Evolutionary conservation across 208 protist species (phyloP), one percentile per base, ranked within the genome.

Genomic region (Strigomonas culicis): DNA sequence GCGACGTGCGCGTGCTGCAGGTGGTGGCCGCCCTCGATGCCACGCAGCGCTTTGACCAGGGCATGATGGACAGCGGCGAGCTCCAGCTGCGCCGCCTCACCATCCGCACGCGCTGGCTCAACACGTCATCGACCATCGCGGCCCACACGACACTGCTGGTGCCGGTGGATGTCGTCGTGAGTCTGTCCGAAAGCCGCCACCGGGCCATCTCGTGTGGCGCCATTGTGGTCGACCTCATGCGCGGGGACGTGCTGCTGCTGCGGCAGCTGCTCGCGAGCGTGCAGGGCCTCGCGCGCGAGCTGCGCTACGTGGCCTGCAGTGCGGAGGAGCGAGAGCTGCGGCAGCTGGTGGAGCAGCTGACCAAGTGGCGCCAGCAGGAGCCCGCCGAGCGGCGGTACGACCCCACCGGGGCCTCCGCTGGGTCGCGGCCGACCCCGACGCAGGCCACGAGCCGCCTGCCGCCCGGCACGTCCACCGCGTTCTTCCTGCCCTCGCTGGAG

Each of bases 81-180:
- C 30, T 82, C 32, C 72, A 51, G 41, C 68, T 72, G 43, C 58
- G 68, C 21, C 57, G 55, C 1, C 41, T 77, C 21, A 41, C 53
- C 19, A 27, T 80, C 24, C 65, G 62, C 31, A 66, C 75, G 6
- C 70, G 77, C 64, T 61, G 65, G 19, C 52, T 69, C 21, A 61
- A 68, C 56, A 56, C 60, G 41, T 57, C 72, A 7, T 66, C 68
- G 21, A 72, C 74, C n/a, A 73, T 70, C 11, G 75, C 71, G 50
- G 63, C 68, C 27, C 65, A 68, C 57, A 80, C 75, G n/a, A 80
- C 75, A 51, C 58, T 85, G 55, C 66, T 85, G n/a, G 51, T 70
- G 0, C 75, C 79, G 27, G 70, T 70, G 1, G 46, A 74, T 27
- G 58, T 85, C 34, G 34, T 49, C 21, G 52, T 82, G 43, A 57